Evolutionary conservation across 192 early-diverging fungal genomes (phyloP).

Genomic region (Umbelopsis isabellina): DNA sequence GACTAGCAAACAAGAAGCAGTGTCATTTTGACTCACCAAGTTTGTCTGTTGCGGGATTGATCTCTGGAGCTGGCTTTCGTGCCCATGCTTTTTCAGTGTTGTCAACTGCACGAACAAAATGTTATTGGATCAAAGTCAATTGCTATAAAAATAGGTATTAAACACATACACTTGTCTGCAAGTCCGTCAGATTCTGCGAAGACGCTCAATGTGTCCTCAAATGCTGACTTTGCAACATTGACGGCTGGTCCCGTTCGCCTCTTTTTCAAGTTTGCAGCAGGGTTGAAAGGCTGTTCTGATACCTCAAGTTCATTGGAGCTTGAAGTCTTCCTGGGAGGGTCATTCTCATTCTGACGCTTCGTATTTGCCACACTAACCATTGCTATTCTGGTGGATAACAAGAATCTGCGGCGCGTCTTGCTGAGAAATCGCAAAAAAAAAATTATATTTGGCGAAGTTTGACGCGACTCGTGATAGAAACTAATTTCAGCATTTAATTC

Average conservation of each 20-base stretch:
- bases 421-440: not conserved
- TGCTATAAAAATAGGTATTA: no score
- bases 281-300: slow-evolving; percentile 3
- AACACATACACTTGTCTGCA: not conserved
- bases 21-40: slow-evolving; percentile 32
- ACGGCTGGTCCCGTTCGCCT: not conserved
- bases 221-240: slow-evolving; percentile 7
- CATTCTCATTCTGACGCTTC: slow-evolving; percentile 15
- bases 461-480: slow-evolving; percentile 3
- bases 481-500: no score
- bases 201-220: slow-evolving; percentile 6
- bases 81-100: slow-evolving; percentile 41
- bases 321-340: not conserved
- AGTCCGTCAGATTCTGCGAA: slow-evolving; percentile 1
- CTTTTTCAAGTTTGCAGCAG: slow-evolving; percentile 9
- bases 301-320: not conserved
- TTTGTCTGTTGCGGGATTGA: slow-evolving; percentile 41
- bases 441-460: not conserved
- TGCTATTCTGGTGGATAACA: not conserved
- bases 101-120: slow-evolving; percentile 33
- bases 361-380: not conserved
- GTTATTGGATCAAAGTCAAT: not conserved
- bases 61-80: slow-evolving; percentile 25
- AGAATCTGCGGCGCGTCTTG: slow-evolving; percentile 17
- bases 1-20: not conserved